Evolutionary conservation across 768 basidiomycete genomes (phyloP).

Genomic region (Boletus vinaceobasis): DNA sequence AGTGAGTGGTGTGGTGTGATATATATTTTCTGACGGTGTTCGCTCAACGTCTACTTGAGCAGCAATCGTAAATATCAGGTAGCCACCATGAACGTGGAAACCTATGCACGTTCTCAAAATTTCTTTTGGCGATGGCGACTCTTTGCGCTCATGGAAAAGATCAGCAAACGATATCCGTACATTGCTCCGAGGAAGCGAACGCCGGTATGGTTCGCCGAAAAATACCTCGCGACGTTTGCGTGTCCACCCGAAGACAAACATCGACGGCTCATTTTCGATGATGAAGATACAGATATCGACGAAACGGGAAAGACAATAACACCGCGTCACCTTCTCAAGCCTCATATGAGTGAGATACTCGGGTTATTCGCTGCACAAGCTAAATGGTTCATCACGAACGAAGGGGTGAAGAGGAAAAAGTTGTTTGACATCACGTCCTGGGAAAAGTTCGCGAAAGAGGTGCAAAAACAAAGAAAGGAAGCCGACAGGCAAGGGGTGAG

Average conservation of each 20-base stretch:
- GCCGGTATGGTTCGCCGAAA: slow-evolving; percentile 47
- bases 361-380: slow-evolving; percentile 52
- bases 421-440: slow-evolving; percentile 46
- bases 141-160: slow-evolving; percentile 43
- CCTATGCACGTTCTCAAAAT: slow-evolving; percentile 40
- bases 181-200: slow-evolving; percentile 39
- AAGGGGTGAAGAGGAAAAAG: slow-evolving; percentile 27
- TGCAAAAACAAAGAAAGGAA: slow-evolving; percentile 29
- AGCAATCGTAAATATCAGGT: slow-evolving; percentile 47
- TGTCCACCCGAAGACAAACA: slow-evolving; percentile 24
- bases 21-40: background rate
- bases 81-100: slow-evolving; percentile 42
- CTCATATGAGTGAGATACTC: slow-evolving; percentile 50
- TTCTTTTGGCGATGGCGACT: slow-evolving; percentile 54
- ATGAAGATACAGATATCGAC: slow-evolving; percentile 29
- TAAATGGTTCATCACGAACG: slow-evolving; percentile 57
- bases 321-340: slow-evolving; percentile 43
- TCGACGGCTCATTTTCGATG: slow-evolving; percentile 36
- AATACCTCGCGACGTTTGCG: slow-evolving; percentile 36
- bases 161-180: slow-evolving; percentile 35
- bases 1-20: slow-evolving; percentile 16
- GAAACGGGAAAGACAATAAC: slow-evolving; percentile 27
- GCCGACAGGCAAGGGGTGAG: slow-evolving; percentile 26
- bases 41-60: slow-evolving; percentile 4
- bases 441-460: slow-evolving; percentile 42